These are phyloP conservation scores for Fusarium hostae DNA, from an alignment of 2,329 filamentous ascomycete genomes.

Conservation along the genomic window DNA sequence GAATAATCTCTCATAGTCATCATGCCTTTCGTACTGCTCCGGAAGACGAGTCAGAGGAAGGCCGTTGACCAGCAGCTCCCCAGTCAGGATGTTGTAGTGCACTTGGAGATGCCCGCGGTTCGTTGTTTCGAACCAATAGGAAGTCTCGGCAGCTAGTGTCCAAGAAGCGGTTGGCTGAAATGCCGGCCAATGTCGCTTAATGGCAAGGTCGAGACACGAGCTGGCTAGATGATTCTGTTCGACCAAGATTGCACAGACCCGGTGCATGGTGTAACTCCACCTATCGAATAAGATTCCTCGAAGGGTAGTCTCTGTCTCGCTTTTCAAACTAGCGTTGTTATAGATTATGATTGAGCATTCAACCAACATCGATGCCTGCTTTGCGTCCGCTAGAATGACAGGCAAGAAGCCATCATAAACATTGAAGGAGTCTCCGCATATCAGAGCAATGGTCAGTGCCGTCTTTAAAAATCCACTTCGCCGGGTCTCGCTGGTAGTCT, in stretches of 20 bases:
- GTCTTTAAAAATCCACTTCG: constrained; percentile 15
- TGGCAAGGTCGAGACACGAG: constrained; percentile 24
- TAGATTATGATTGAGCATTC: constrained; percentile 29
- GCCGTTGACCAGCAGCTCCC: constrained; percentile 21
- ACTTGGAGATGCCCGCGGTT: constrained; percentile 10
- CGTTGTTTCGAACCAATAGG: constrained; percentile 12
- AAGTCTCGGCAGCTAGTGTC: constrained; percentile 5
- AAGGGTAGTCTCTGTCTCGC: background rate
- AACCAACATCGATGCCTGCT: constrained; percentile 28
- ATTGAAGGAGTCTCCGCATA: constrained; percentile 36
- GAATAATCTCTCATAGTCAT: constrained; percentile 28
- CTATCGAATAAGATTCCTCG: constrained; percentile 12
- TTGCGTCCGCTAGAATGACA: constrained; percentile 1
- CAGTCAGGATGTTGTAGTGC: constrained; percentile 24
- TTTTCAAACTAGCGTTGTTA: constrained; percentile 3
- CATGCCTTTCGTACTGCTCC: constrained; percentile 7
- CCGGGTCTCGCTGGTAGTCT: constrained; percentile 5
- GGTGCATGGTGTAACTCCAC: constrained; percentile 26
- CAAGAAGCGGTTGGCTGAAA: background rate
- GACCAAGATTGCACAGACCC: background rate
- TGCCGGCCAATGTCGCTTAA: constrained; percentile 31
- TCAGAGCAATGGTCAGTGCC: constrained; percentile 15
- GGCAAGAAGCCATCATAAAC: background rate
- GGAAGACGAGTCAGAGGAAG: constrained; percentile 25
- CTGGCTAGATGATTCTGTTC: background rate